phyloP scores from a whole-genome alignment of 2,329 filamentous ascomycete species.

The Pseudogymnoascus sp. region DNA sequence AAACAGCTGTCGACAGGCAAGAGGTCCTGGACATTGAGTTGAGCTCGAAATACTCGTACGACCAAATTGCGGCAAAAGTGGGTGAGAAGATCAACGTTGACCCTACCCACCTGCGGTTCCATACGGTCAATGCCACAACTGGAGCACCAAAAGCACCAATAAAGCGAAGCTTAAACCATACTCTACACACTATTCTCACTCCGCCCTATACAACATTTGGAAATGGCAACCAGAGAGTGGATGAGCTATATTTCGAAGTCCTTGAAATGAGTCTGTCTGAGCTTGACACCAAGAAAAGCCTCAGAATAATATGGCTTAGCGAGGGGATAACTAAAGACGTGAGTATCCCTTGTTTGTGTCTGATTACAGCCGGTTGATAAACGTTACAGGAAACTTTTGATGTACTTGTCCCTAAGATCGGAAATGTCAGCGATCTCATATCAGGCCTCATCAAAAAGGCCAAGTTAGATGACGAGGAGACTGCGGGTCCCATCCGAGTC shows the following conservation, averaged over 20 bases:
- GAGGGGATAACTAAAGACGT: slow-evolving; percentile 91
- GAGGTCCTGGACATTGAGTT: slow-evolving; percentile 68
- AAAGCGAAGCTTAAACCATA: slow-evolving; percentile 55
- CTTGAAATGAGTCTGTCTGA: slow-evolving; percentile 91
- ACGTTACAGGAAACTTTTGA: slow-evolving; percentile 62
- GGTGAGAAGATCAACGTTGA: slow-evolving; percentile 69
- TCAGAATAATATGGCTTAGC: slow-evolving; percentile 76
- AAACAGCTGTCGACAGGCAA: slow-evolving; percentile 49
- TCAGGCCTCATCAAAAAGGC: slow-evolving; percentile 71
- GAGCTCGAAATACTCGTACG: slow-evolving; percentile 84
- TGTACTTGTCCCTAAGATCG: slow-evolving; percentile 79
- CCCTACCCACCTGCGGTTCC: slow-evolving; percentile 83
- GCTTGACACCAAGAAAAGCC: slow-evolving; percentile 80
- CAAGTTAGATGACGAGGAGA: slow-evolving; percentile 64
- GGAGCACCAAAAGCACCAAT: slow-evolving; percentile 72
- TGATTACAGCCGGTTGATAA: slow-evolving; percentile 21
- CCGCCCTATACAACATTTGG: slow-evolving; percentile 65
- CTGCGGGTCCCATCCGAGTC: slow-evolving; percentile 63
- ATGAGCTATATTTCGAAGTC: slow-evolving; percentile 85
- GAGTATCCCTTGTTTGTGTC: slow-evolving; percentile 25
- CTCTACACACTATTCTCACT: slow-evolving; percentile 69
- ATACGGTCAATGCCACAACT: slow-evolving; percentile 68
- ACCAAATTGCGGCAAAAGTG: slow-evolving; percentile 76
- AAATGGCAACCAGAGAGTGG: slow-evolving; percentile 60
- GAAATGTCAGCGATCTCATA: slow-evolving; percentile 70